Evolutionary conservation across 2,329 filamentous ascomycete genomes (phyloP).

Genomic region (Dryadomyces sulphureus): DNA sequence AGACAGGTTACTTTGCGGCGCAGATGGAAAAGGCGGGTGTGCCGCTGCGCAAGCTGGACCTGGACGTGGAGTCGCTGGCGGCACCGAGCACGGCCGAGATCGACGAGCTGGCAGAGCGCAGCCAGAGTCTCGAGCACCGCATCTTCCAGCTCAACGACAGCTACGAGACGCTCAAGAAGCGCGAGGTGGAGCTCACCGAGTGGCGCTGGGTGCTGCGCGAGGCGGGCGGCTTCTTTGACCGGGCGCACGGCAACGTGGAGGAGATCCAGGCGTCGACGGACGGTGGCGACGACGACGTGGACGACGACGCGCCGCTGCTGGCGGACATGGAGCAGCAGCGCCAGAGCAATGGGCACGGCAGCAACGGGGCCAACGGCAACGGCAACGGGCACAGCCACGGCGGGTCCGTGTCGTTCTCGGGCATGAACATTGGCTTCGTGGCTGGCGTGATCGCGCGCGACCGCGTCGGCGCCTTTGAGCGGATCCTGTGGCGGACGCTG

Average conservation of each 20-base stretch:
- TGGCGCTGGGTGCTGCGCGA: constrained; percentile 97
- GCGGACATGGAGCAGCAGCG: constrained; percentile 75
- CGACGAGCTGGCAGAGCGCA: constrained; percentile 84
- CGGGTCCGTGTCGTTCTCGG: constrained; percentile 64
- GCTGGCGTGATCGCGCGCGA: constrained; percentile 90
- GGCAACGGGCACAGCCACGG: constrained; percentile 11
- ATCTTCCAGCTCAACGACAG: constrained; percentile 89
- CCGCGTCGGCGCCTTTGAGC: constrained; percentile 86
- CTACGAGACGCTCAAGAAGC: constrained; percentile 96
- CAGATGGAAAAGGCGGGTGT: constrained; percentile 94
- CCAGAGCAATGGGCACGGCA: constrained; percentile 31
- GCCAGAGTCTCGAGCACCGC: constrained; percentile 82
- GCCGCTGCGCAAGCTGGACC: constrained; percentile 74
- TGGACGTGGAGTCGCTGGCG: constrained; percentile 75
- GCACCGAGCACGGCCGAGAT: constrained; percentile 89
- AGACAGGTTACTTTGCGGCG: constrained; percentile 71
- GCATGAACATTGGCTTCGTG: constrained; percentile 98
- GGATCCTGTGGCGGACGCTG: constrained; percentile 92
- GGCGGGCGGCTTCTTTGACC: constrained; percentile 93
- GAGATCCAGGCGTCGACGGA: constrained; percentile 86
- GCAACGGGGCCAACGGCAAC: not conserved
- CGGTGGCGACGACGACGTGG: constrained; percentile 15
- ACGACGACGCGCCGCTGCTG: constrained; percentile 85
- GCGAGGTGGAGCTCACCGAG: constrained; percentile 90
- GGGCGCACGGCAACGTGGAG: constrained; percentile 89